These are phyloP conservation scores for Alternaria longipes DNA, from an alignment of 2,329 filamentous ascomycete genomes.

Conservation along the genomic window DNA sequence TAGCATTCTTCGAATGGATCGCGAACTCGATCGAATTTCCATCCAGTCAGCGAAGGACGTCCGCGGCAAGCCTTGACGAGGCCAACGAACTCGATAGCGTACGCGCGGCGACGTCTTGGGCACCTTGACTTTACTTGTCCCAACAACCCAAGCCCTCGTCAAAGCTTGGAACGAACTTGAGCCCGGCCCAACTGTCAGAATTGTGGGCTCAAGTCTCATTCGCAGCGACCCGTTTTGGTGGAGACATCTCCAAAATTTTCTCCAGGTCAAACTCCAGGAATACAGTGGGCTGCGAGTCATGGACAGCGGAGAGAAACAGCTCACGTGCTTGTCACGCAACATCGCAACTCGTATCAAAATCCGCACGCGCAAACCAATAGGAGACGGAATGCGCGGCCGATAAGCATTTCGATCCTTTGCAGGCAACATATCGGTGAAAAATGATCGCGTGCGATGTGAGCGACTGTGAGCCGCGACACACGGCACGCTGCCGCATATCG, in stretches of 20 bases:
- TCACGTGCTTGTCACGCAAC: conserved; percentile 9
- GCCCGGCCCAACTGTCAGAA: conserved; percentile 5
- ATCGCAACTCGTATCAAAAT: neutral
- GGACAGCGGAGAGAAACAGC: neutral
- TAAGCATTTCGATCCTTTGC: neutral
- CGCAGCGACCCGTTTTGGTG: conserved; percentile 8
- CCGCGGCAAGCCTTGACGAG: conserved; percentile 6
- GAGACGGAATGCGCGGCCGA: neutral
- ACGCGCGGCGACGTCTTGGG: conserved; percentile 16
- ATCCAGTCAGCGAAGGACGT: neutral
- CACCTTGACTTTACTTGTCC: conserved; percentile 18
- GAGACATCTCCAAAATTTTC: conserved; percentile 16
- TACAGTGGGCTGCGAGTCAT: neutral
- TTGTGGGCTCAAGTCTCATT: conserved; percentile 1
- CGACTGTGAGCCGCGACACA: neutral
- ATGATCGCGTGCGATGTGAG: neutral
- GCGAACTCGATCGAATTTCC: neutral
- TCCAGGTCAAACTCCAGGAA: conserved; percentile 11
- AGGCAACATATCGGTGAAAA: neutral
- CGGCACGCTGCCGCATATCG: neutral
- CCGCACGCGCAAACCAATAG: neutral
- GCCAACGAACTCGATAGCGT: conserved; percentile 10
- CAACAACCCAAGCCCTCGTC: conserved; percentile 14
- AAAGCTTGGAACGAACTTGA: conserved; percentile 10
- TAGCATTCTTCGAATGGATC: neutral